These are phyloP conservation scores for Stephanocyclus meneghinianus DNA, from an alignment of 352 stramenopile species.

Conservation along the genomic window DNA sequence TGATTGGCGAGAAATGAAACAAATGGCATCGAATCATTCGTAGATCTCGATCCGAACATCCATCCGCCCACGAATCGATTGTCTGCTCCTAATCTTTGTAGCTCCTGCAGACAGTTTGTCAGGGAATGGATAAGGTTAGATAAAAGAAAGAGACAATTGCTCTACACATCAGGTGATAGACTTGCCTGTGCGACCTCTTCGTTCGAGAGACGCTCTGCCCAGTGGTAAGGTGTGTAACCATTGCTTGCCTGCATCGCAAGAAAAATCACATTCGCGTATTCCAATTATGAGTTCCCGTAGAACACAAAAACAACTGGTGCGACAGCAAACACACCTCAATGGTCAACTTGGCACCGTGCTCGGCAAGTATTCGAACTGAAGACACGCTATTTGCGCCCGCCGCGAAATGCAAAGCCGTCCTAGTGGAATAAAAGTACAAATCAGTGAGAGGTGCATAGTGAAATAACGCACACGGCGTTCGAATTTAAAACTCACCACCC, in stretches of 20 bases:
- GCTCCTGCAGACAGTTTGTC: slow-evolving; percentile 11
- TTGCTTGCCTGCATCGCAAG: slow-evolving; percentile 50
- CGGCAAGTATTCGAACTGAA: slow-evolving; percentile 52
- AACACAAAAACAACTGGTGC: not conserved
- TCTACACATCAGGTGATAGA: not conserved
- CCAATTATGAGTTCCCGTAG: not conserved
- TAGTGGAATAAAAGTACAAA: not conserved
- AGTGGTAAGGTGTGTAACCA: slow-evolving; percentile 76
- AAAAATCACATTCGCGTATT: not conserved
- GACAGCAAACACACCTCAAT: slow-evolving; percentile 36
- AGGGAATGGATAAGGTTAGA: not conserved
- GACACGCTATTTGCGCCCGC: slow-evolving; percentile 48
- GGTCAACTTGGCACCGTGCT: slow-evolving; percentile 62
- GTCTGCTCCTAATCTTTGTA: slow-evolving; percentile 54
- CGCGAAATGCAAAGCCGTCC: slow-evolving; percentile 11
- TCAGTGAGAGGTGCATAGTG: slow-evolving; percentile 10
- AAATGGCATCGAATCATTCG: slow-evolving; percentile 44
- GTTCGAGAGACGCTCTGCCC: slow-evolving; percentile 69
- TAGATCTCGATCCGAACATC: slow-evolving; percentile 31
- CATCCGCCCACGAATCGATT: slow-evolving; percentile 40
- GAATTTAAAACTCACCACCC: slow-evolving; percentile 76
- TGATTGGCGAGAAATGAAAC: slow-evolving; percentile 57
- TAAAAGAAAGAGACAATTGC: not conserved
- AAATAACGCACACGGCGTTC: slow-evolving; percentile 56
- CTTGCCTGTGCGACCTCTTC: slow-evolving; percentile 42